phyloP scores from a whole-genome alignment of 352 stramenopile species.

The Proteromonas lacertae region DNA sequence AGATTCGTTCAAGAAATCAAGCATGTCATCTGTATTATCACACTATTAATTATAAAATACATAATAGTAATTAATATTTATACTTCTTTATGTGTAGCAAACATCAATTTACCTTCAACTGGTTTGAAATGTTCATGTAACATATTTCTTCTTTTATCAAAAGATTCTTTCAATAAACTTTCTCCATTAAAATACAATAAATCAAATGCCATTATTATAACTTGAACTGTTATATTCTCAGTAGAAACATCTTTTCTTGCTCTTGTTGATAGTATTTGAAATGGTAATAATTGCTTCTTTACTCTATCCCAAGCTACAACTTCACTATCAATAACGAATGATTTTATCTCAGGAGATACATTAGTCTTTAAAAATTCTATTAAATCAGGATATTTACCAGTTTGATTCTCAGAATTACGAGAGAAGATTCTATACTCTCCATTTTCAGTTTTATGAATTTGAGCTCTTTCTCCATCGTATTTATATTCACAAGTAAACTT shows the following conservation, averaged over 20 bases:
- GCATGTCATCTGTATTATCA: constrained; percentile 37
- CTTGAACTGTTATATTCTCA: constrained; percentile 19
- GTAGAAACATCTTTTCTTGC: constrained; percentile 35
- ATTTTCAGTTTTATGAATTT: constrained; percentile 47
- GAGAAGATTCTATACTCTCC: constrained; percentile 81
- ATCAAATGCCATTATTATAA: constrained; percentile 65
- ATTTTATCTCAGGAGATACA: constrained; percentile 5
- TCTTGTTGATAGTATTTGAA: constrained; percentile 77
- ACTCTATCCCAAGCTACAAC: constrained; percentile 85
- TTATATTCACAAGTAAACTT: constrained; percentile 22
- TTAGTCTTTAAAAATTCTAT: constrained; percentile 23
- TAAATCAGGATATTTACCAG: constrained; percentile 73
- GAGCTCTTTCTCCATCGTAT: constrained; percentile 90
- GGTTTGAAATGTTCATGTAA: constrained; percentile 49
- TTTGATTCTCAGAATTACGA: constrained; percentile 86
- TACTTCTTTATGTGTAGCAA: constrained; percentile 3
- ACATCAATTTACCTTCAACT: constrained; percentile 7
- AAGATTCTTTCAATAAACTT: constrained; percentile 46
- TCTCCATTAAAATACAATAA: constrained; percentile 86
- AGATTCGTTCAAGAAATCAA: constrained; percentile 55
- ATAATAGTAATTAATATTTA: constrained; percentile 11
- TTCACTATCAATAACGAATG: constrained; percentile 14
- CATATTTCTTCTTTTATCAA: constrained; percentile 50
- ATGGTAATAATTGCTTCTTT: constrained; percentile 78
- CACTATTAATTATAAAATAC: constrained; percentile 27